Percentiles rank a stretch among this genome's conserved stretches.
Conservation (phyloP, 192 early-diverging fungal genomes). For the Podila verticillata region DNA sequence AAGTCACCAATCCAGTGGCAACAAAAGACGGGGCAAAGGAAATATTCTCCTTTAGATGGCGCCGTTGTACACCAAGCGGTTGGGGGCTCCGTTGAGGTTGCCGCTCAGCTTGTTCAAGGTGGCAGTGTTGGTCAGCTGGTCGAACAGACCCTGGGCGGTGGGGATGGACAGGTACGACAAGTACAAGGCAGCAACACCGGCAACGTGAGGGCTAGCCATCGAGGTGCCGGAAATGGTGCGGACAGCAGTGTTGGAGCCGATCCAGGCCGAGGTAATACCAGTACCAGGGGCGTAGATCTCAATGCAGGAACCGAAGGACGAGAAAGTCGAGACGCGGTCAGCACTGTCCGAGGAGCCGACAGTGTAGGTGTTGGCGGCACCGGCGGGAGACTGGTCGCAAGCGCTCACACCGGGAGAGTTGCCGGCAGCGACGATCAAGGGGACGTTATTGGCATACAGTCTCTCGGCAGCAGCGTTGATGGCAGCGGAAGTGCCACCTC, state of each 20-base stretch:
- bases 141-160: conserved; percentile 19
- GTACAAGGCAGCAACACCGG: conserved; percentile 60
- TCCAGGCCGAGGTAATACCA: conserved; percentile 57
- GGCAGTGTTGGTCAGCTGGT: conserved; percentile 15
- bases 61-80: conserved; percentile 3
- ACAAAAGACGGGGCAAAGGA: no score
- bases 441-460: no score
- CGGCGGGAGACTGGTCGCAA: conserved; percentile 64
- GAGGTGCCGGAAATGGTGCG: conserved; percentile 67
- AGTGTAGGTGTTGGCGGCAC: conserved; percentile 45
- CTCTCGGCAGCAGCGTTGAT: no score
- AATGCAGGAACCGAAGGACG: conserved; percentile 66
- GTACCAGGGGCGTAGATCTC: conserved; percentile 68
- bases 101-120: conserved; percentile 56
- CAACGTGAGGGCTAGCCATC: conserved; percentile 66
- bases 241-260: conserved; percentile 19
- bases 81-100: conserved; percentile 4
- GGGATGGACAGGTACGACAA: conserved; percentile 13
- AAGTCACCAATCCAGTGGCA: no score
- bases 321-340: conserved; percentile 57
- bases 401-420: conserved; percentile 62
- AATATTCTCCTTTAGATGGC: neutral
- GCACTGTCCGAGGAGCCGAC: conserved; percentile 55
- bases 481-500: no score
- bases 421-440: conserved; percentile 66